Conservation (phyloP, 768 basidiomycete genomes). For the Krasilnikovozyma curviuscula region DNA sequence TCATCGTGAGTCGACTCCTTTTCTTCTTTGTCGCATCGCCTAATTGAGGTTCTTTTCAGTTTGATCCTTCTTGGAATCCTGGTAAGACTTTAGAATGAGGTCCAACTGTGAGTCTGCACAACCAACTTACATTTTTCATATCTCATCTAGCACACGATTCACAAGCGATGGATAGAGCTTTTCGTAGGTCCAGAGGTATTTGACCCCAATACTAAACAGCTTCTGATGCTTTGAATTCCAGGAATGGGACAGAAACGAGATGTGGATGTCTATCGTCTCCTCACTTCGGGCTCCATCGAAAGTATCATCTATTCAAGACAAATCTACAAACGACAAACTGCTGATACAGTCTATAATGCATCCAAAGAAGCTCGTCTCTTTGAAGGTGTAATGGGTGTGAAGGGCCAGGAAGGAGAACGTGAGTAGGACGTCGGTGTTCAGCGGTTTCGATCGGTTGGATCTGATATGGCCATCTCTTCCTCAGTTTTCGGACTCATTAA, state of each 20-base stretch:
- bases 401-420: conserved; percentile 1
- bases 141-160: conserved; percentile 53
- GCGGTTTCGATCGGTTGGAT: too few species aligned
- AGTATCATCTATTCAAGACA: conserved; percentile 33
- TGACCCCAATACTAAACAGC: too few species aligned
- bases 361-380: conserved; percentile 3
- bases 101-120: too few species aligned
- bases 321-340: conserved; percentile 82
- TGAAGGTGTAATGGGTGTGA: neutral
- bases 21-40: neutral
- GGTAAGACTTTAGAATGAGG: too few species aligned
- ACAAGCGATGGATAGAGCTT: conserved; percentile 50
- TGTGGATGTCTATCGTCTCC: conserved; percentile 60
- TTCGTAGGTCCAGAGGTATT: neutral
- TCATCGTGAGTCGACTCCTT: conserved; percentile 58
- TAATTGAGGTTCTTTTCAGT: conserved; percentile 2
- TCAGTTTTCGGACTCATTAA: too few species aligned
- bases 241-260: conserved; percentile 73
- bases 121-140: neutral
- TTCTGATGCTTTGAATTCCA: too few species aligned
- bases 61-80: conserved; percentile 9
- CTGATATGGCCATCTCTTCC: too few species aligned
- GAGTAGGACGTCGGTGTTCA: too few species aligned
- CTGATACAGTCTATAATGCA: conserved; percentile 73
- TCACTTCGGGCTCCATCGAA: conserved; percentile 52